These are phyloP conservation scores for Aspergillus hiratsukae DNA, from an alignment of 2,329 filamentous ascomycete genomes.

Conservation along the genomic window DNA sequence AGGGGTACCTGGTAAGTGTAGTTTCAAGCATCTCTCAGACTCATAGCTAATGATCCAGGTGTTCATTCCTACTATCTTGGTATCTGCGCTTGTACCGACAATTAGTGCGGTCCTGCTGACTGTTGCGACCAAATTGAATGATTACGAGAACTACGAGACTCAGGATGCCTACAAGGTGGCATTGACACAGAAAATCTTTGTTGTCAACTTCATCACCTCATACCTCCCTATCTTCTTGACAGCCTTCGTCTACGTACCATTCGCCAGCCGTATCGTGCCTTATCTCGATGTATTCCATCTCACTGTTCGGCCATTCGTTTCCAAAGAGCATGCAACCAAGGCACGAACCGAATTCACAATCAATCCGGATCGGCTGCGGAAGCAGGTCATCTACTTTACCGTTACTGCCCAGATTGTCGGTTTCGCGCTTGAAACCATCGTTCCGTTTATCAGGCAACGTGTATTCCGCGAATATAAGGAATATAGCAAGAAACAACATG, in stretches of 20 bases:
- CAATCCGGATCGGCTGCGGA: conserved; percentile 75
- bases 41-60: conserved; percentile 46
- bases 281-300: conserved; percentile 82
- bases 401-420: conserved; percentile 93
- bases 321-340: conserved; percentile 66
- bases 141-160: conserved; percentile 91
- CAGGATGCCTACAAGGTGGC: conserved; percentile 76
- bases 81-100: conserved; percentile 76
- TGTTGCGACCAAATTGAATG: conserved; percentile 72
- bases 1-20: conserved; percentile 68
- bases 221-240: conserved; percentile 88
- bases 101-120: conserved; percentile 75
- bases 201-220: conserved; percentile 97
- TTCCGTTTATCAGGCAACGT: conserved; percentile 79
- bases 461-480: conserved; percentile 66
- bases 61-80: conserved; percentile 82
- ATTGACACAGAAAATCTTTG: conserved; percentile 87
- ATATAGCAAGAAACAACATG: conserved; percentile 26
- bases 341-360: conserved; percentile 65
- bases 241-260: conserved; percentile 92
- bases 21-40: background rate
- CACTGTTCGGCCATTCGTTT: conserved; percentile 70
- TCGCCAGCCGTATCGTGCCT: conserved; percentile 78
- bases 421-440: conserved; percentile 76
- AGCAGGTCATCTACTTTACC: conserved; percentile 95